Evolutionary conservation across 2,329 filamentous ascomycete genomes (phyloP), one percentile per base, ranked within the genome.

Genomic region (Ophiostoma quercus): DNA sequence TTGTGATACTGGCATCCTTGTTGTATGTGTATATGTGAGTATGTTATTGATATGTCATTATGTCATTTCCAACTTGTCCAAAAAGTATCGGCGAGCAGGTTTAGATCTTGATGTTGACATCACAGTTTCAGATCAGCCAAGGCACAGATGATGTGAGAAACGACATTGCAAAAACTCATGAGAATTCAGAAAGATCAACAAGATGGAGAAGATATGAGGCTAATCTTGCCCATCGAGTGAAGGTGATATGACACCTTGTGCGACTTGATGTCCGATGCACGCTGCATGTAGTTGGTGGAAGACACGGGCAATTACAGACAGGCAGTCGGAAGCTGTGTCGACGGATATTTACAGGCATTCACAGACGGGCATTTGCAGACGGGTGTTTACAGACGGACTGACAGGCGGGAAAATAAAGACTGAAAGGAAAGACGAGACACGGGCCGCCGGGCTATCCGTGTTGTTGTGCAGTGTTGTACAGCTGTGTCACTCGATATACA

Each of bases 241-340:
- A 16, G 16, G 51, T 25, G 8, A 57, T 22, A 25, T 57, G 47
- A 25, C 51, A 12, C 22, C 51, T 25, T 9, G n/a, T 57, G 22
- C 51, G 5, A 29, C 51, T 22, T 7, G 9, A 57, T 29, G 25
- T 29, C 25, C 22, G 47, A 54, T 22, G 47, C 8, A 54, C 12
- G n/a, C 51, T 25, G n/a, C 51, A 57, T 25, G 51, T 57, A 57
- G 51, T 29, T 57, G 47, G n/a, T 54, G 47, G n/a, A 54, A 25
- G 47, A 54, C 22, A 25, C n/a, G 47, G 7, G 14, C n/a, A 54
- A 22, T 12, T 57, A 14, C 51, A 57, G 51, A 12, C 51, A 25
- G 51, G 22, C 51, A 54, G 22, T 7, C 41, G 9, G 47, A 34
- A 34, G 34, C 34, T 34, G 34, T 34, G 34, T 34, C 34, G 34